Base-by-base conservation (phyloP, 768 basidiomycete genomes). In the Pisolithus albus region DNA sequence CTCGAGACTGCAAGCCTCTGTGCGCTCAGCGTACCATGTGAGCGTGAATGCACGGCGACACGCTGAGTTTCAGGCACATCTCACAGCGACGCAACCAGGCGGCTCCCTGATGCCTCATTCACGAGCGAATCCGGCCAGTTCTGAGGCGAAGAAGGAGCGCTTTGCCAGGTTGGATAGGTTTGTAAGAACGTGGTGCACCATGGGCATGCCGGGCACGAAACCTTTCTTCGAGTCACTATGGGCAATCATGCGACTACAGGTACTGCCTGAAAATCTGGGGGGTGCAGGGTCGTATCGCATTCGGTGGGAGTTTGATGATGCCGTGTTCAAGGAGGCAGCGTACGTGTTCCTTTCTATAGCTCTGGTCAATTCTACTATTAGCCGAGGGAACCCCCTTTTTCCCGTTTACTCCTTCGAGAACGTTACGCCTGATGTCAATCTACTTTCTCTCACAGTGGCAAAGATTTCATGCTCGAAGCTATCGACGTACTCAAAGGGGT, bases 271-370 rank as follows among this genome's bases (percentile, higher is more conserved):
- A 62, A 77, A 79, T 42, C 74, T 90, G 38, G 91, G 92, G 43
- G 92, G 92, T 49, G 87, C 88, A 32, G 92, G 90, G 43, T 66
- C 68, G 30, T 74, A 73, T 59, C 74, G 79, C 59, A 82, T 94
- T 49, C 79, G 87, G 60, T 95, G 92, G 92, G 89, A 92, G 72
- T 73, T 94, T 19, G 92, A 95, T 66, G 92, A 95, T 72, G 91
- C 91, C 18, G 89, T 94, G 15, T 91, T 94, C 72, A 86, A 92
- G 63, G 92, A 95, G 70, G 81, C 91, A 56, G 92, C 88, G 92
- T 92, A 75, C 75, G 92, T 80, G 32, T 36, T 30, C 42, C 49
- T 56, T 40, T 50, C 49, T 38, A 53, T 52, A 46, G 34, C 46
- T 43, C 42, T 21, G 9, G 15, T 13, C 19, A 23, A 26, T 23